Conservation (phyloP, 768 basidiomycete genomes). For the Dioszegia hungarica region DNA sequence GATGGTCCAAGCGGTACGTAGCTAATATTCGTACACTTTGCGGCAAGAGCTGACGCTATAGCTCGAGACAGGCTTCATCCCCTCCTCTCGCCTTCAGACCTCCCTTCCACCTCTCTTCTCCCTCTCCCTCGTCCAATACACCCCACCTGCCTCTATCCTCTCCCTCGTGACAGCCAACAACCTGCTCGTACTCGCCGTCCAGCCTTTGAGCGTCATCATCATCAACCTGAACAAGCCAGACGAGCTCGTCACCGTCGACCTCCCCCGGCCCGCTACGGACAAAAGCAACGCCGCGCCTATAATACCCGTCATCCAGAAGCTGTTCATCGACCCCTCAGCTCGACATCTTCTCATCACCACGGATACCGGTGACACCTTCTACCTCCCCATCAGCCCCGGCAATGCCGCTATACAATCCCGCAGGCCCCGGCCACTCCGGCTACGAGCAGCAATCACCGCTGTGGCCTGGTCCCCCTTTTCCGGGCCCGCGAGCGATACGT, state of each 20-base stretch:
- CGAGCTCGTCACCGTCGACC: conserved; percentile 64
- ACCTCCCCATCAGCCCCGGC: conserved; percentile 58
- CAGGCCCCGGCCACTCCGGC: conserved; percentile 70
- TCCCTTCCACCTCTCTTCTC: conserved; percentile 38
- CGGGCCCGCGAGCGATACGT: conserved; percentile 53
- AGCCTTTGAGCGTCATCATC: conserved; percentile 70
- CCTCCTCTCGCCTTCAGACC: conserved; percentile 30
- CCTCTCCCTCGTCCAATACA: conserved; percentile 66
- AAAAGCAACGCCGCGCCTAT: conserved; percentile 54
- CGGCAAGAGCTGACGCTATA: conserved; percentile 10
- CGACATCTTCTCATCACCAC: conserved; percentile 84
- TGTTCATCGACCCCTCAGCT: conserved; percentile 91
- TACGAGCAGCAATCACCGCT: conserved; percentile 83
- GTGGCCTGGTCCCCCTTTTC: conserved; percentile 79
- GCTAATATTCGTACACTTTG: conserved; percentile 16
- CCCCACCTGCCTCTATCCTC: conserved; percentile 75
- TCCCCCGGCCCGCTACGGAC: conserved; percentile 61
- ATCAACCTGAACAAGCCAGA: conserved; percentile 86
- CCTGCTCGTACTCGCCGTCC: conserved; percentile 75
- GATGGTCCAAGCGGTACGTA: conserved; percentile 55
- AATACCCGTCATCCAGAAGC: conserved; percentile 58
- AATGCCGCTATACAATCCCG: conserved; percentile 52
- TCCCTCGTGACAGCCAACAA: conserved; percentile 81
- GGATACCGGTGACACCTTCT: conserved; percentile 86
- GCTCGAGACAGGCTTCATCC: conserved; percentile 50